Evolutionary conservation across 306 rosid species (phyloP).

Genomic region (Cajanus cajan): DNA sequence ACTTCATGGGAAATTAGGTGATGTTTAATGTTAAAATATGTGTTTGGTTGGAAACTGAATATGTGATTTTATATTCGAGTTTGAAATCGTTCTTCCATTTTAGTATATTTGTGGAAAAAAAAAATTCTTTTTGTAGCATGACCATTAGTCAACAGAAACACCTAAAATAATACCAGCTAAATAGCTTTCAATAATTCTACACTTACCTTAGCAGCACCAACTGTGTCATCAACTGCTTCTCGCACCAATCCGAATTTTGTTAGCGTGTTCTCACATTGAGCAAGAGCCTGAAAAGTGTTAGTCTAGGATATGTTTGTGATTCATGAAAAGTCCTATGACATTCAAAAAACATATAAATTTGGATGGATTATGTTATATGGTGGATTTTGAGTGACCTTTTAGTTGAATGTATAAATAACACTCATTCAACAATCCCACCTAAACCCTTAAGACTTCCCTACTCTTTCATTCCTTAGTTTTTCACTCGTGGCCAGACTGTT

Average conservation of each 20-base stretch:
- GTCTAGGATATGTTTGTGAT: slow-evolving; percentile 21
- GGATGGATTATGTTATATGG: not conserved
- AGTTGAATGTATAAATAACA: no score
- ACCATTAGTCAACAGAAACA: slow-evolving; percentile 15
- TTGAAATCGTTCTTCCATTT: no score
- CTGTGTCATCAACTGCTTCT: slow-evolving; percentile 93
- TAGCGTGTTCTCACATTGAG: slow-evolving; percentile 94
- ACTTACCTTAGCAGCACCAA: slow-evolving; percentile 92
- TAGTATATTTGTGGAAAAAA: no score
- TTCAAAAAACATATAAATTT: not conserved
- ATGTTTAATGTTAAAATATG: no score
- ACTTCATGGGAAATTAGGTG: no score
- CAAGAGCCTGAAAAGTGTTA: slow-evolving; percentile 83
- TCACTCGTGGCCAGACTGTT: not conserved
- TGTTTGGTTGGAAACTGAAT: no score
- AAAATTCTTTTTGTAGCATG: no score
- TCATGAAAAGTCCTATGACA: not conserved
- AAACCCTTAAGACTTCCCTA: no score
- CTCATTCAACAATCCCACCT: no score
- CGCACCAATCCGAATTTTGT: slow-evolving; percentile 74
- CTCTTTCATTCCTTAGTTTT: no score
- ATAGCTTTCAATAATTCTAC: slow-evolving; percentile 27
- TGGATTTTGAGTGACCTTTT: not conserved
- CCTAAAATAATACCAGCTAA: slow-evolving; percentile 21
- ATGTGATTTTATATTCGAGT: no score